Percentiles rank a stretch among this genome's conserved stretches.
These are phyloP conservation scores for Linnemannia exigua DNA, from an alignment of 192 early-diverging fungal genomes.

Conservation along the genomic window DNA sequence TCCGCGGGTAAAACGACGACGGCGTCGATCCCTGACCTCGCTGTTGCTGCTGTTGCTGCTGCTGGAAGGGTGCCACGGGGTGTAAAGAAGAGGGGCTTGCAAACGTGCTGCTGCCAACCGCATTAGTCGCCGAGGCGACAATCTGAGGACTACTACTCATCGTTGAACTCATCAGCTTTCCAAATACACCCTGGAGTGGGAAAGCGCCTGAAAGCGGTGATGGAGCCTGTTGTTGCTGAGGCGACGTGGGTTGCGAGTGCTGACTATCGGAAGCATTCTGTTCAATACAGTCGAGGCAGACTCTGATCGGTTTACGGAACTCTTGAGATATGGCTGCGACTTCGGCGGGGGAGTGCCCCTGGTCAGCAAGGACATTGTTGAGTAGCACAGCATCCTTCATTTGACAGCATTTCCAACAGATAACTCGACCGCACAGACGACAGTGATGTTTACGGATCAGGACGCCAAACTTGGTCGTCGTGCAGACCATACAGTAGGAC, in stretches of 20 bases:
- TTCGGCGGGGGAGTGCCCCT: neutral
- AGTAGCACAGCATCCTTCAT: constrained; percentile 40
- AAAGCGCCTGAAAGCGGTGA: constrained; percentile 18
- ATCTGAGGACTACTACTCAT: constrained; percentile 15
- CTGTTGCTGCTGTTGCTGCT: neutral
- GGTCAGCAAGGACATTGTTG: neutral
- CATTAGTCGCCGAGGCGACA: constrained; percentile 18
- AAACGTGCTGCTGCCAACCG: constrained; percentile 21
- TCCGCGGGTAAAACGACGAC: constrained; percentile 19
- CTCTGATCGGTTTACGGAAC: constrained; percentile 33
- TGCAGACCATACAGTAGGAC: constrained; percentile 55
- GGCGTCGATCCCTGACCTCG: neutral
- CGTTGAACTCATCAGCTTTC: constrained; percentile 28
- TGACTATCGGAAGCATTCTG: constrained; percentile 13
- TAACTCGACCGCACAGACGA: constrained; percentile 76
- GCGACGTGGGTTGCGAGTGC: neutral
- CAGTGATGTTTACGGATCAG: constrained; percentile 73
- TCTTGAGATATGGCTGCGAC: neutral
- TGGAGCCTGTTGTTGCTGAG: constrained; percentile 6
- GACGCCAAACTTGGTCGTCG: constrained; percentile 44
- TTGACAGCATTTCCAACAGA: constrained; percentile 73
- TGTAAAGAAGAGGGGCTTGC: neutral
- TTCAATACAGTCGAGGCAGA: constrained; percentile 48
- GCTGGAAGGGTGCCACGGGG: neutral
- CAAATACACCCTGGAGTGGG: constrained; percentile 37